Evolutionary conservation across 2,329 filamentous ascomycete species (phyloP), one percentile per base, ranked within the genome.

Genomic region (Hymenoscyphus salicellus): DNA sequence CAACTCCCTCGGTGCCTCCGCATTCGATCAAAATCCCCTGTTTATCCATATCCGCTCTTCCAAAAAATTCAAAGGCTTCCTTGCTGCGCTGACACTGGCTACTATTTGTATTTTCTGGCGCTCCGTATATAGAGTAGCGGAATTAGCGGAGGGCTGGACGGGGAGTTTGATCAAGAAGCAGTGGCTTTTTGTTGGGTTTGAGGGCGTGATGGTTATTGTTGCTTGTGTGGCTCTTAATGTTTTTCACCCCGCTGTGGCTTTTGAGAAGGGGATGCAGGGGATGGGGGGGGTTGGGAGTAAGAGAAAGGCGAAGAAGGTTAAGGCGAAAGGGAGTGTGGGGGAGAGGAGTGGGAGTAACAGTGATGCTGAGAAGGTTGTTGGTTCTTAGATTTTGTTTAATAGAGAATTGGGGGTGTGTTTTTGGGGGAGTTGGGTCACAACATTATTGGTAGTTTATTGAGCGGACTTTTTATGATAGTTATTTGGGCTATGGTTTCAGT

Each of bases 81-180:
- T 72, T 2, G 38, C 17, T 30, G 69, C 72, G 3, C 75, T 86
- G 26, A 70, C 77, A 0, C 70, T 85, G 2, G 81, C 84, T 0
- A 86, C 84, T 7, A 64, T 86, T 1, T 80, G 79, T 60, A 84
- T 88, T 67, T 82, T 87, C 65, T 81, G 84, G 43, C 77, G 86
- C 28, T 84, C 80, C 55, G 80, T 84, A 32, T 89, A 84, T 71
- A 79, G 86, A 60, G 83, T 86, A 26, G 82, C 81, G 0, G 86
- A 88, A 75, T 72, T 88, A 49, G 61, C 38, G 41, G 66, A 72
- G 30, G 69, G 70, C 1, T 92, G 86, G 83, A 75, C 72, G 3
- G 70, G 70, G 4, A 30, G 61, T 60, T 57, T 72, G 32, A 72
- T 72, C 14, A 62, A 41, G 26, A 57, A 66, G 11, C 70, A 72